Evolutionary conservation across 2,329 filamentous ascomycete genomes (phyloP), one percentile per base, ranked within the genome.

Genomic region (Trichoderma aggressivum): DNA sequence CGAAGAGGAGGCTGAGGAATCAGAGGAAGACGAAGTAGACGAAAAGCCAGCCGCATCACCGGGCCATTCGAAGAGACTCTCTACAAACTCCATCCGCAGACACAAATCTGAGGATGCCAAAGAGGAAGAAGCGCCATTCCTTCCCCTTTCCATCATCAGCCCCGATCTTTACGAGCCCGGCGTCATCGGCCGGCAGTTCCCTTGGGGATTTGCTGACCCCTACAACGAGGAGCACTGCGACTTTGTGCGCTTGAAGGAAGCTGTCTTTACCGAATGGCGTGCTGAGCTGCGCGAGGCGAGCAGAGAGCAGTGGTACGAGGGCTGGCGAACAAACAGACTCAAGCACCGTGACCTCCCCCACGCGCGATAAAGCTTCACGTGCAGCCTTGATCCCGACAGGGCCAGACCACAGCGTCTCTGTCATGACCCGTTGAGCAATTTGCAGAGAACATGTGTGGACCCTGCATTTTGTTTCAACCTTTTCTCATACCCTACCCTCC

Each of bases 131-230:
- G 80, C 83, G 12, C 93, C 93, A 0, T 92, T 93, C 79, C 84
- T 98, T 30, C 96, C 96, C 1, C 89, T 98, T 78, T 97, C 94
- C 53, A 93, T 98, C 79, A 92, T 99, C 79, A 97, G 94, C 73
- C 96, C 96, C 0, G 96, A 99, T 80, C 88, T 93, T 55, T 97
- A 98, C 82, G 93, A 97, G 77, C 91, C 91, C 10, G 88, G 87
- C 36, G 85, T 92, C 18, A 84, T 97, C 72, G 96, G 96, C 59
- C 92, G 96, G 72, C 91, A 91, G 74, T 99, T 98, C 80, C 93
- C 96, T 0, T 99, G 96, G 96, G 96, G 96, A 7, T 97, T 98
- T 76, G 96, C 96, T 5, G 94, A 98, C 78, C 96, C 96, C 0
- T 94, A 96, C 84, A 91, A 98, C 77, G 86, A 90, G 34, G 89